Conservation (phyloP, 1,139 yeast genomes). For the Yamadazyma conglobata region DNA sequence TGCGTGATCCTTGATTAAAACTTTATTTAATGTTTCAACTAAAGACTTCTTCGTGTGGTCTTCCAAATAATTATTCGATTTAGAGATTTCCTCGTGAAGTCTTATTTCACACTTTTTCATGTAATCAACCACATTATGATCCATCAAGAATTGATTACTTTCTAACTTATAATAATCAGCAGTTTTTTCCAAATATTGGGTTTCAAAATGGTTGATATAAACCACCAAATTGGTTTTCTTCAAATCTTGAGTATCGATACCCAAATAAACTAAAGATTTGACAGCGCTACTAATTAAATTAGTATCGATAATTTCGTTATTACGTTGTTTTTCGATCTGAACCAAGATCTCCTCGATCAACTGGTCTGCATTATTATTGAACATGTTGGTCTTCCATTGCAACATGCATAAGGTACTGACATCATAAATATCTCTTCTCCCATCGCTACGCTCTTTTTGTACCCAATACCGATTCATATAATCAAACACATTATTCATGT, state of each 20-base stretch:
- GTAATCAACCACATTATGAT: conserved; percentile 85
- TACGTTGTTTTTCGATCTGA: conserved; percentile 74
- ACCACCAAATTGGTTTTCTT: conserved; percentile 82
- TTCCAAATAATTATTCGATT: conserved; percentile 77
- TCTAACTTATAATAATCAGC: conserved; percentile 69
- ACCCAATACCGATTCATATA: conserved; percentile 98
- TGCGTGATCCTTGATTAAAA: conserved; percentile 77
- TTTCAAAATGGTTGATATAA: conserved; percentile 77
- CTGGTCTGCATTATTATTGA: conserved; percentile 56
- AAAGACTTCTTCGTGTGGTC: conserved; percentile 81
- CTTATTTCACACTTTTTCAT: conserved; percentile 83
- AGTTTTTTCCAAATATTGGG: conserved; percentile 70
- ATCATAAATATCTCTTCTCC: conserved; percentile 87
- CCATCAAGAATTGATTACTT: conserved; percentile 60
- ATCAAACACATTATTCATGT: conserved; percentile 89
- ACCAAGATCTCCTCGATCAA: conserved; percentile 71
- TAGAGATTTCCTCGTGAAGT: conserved; percentile 74
- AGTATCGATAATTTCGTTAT: conserved; percentile 72
- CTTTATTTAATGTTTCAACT: conserved; percentile 70
- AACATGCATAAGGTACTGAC: conserved; percentile 83
- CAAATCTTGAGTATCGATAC: conserved; percentile 76
- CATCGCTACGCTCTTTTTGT: conserved; percentile 91
- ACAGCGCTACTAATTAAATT: conserved; percentile 70
- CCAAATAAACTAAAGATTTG: conserved; percentile 75
- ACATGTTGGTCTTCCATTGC: conserved; percentile 85